Conservation (phyloP, 1,284 basidiomycete genomes). For the Fomitiporia mediterranea region DNA sequence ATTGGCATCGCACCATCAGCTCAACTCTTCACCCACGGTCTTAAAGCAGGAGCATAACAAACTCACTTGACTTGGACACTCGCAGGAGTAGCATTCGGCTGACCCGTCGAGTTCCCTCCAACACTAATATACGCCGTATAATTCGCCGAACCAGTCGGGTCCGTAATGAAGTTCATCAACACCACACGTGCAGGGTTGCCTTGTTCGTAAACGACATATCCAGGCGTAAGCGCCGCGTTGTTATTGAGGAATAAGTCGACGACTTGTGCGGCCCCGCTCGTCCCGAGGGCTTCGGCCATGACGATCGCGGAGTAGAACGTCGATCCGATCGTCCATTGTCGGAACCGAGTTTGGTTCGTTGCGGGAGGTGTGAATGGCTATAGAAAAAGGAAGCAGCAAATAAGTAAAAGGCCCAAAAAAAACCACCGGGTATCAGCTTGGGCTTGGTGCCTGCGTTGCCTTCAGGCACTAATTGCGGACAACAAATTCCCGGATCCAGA, state of each 20-base stretch:
- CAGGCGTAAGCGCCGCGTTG: slow-evolving; percentile 53
- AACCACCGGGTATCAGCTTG: not conserved
- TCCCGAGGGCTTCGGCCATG: slow-evolving; percentile 64
- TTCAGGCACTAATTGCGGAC: not conserved
- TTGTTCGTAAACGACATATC: slow-evolving; percentile 69
- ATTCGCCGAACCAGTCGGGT: slow-evolving; percentile 46
- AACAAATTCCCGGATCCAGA: not conserved
- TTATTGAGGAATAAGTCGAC: slow-evolving; percentile 52
- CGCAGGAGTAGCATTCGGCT: slow-evolving; percentile 34
- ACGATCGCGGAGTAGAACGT: slow-evolving; percentile 68
- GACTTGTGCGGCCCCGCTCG: slow-evolving; percentile 52
- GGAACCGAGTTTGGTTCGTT: slow-evolving; percentile 52
- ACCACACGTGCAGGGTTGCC: slow-evolving; percentile 51
- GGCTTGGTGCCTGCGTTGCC: not conserved
- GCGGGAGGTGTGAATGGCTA: slow-evolving; percentile 46
- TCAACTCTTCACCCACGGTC: not conserved
- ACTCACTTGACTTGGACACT: slow-evolving; percentile 54
- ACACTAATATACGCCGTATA: slow-evolving; percentile 43
- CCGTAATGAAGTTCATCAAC: slow-evolving; percentile 65
- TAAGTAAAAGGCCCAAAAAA: not conserved
- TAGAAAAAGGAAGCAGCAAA: not conserved
- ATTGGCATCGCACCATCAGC: slow-evolving; percentile 18
- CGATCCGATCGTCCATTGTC: slow-evolving; percentile 60
- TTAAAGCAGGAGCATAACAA: not conserved
- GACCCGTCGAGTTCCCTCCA: slow-evolving; percentile 39